Conservation (phyloP, 441 rosid genomes). For the Gossypium schwendimanii region DNA sequence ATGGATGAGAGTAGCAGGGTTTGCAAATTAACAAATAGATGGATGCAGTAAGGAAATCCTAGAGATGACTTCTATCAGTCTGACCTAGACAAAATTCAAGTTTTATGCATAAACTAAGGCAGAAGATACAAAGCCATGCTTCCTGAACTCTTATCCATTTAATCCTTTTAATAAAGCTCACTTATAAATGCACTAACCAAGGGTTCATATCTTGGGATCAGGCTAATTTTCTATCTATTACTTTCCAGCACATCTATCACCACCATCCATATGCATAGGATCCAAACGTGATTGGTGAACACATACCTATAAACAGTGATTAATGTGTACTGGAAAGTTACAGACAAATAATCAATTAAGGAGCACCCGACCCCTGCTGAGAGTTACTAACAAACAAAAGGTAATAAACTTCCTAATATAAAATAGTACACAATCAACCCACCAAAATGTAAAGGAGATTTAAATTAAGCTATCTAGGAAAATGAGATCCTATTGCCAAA, state of each 20-base stretch:
- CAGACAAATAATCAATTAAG: neutral
- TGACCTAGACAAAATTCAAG: neutral
- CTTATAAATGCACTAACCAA: neutral
- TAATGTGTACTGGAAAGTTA: neutral
- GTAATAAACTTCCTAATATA: neutral
- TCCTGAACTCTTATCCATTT: neutral
- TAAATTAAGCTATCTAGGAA: neutral
- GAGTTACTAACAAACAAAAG: neutral
- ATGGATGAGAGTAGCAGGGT: neutral
- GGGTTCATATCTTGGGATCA: neutral
- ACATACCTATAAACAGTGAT: neutral
- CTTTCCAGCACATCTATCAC: neutral
- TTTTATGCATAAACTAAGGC: neutral
- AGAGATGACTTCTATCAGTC: neutral
- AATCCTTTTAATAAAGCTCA: neutral
- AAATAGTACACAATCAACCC: neutral
- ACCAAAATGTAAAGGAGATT: neutral
- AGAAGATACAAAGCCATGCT: neutral
- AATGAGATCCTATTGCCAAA: neutral
- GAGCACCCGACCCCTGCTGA: too few relatives aligned
- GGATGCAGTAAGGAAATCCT: neutral
- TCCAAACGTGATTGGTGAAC: neutral
- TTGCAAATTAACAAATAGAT: neutral
- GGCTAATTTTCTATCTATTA: neutral
- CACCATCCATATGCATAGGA: neutral